A percentile compares a stretch with the other conserved stretches of the same genome.
These are phyloP conservation scores for Ephemerocybe angulata DNA, from an alignment of 768 basidiomycete genomes.

Conservation along the genomic window DNA sequence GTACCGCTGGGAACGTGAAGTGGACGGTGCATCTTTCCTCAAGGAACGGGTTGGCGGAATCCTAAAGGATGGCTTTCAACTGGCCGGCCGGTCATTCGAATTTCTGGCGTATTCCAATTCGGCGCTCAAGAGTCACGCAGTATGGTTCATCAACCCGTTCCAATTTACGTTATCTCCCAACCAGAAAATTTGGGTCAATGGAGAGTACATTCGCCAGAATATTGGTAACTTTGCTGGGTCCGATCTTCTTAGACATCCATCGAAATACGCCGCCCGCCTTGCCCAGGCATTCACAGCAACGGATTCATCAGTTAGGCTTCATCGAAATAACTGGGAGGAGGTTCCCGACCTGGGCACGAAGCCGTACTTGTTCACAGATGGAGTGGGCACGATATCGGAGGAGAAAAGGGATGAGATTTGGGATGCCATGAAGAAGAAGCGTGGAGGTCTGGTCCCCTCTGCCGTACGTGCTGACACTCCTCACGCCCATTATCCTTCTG, in stretches of 20 bases:
- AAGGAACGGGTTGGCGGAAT: conserved; percentile 53
- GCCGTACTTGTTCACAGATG: conserved; percentile 62
- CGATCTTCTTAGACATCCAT: conserved; percentile 50
- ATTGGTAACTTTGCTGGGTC: conserved; percentile 66
- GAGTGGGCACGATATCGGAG: too few relatives aligned
- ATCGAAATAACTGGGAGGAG: conserved; percentile 55
- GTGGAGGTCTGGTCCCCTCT: too few relatives aligned
- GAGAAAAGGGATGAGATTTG: too few relatives aligned
- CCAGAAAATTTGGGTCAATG: conserved; percentile 41
- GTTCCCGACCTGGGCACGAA: conserved; percentile 48
- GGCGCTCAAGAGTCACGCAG: conserved; percentile 72
- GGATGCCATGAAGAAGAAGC: too few relatives aligned
- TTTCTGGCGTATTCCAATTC: conserved; percentile 83
- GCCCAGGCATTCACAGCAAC: conserved; percentile 85
- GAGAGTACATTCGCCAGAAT: conserved; percentile 53
- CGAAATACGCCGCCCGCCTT: conserved; percentile 79
- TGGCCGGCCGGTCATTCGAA: conserved; percentile 71
- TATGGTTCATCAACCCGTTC: conserved; percentile 79
- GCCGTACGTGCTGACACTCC: too few relatives aligned
- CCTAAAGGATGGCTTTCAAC: conserved; percentile 60
- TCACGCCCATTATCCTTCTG: too few relatives aligned
- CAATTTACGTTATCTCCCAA: conserved; percentile 28
- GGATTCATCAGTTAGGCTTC: conserved; percentile 62
- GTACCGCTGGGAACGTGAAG: conserved; percentile 66
- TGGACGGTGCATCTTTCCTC: conserved; percentile 56